Conservation (phyloP, 2,329 filamentous ascomycete genomes). For the Penicillium brevicompactum region DNA sequence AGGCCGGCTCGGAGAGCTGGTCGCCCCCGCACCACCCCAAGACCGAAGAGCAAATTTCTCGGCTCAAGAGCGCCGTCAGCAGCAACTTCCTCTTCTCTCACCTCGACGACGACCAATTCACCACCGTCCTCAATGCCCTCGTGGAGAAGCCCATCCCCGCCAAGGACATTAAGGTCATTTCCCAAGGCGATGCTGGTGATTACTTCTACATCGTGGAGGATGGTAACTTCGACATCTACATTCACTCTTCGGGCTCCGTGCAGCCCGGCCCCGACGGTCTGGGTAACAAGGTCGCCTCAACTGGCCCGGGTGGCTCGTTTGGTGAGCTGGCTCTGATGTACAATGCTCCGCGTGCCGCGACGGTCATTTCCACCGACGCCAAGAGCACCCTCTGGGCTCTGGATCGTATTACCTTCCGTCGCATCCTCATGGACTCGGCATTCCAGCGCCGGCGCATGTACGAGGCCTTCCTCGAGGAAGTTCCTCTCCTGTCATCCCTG, state of each 20-base stretch:
- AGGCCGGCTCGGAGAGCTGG: conserved; percentile 85
- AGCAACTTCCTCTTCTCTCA: conserved; percentile 94
- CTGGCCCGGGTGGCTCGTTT: conserved; percentile 88
- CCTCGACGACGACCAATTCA: conserved; percentile 88
- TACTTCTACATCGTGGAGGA: conserved; percentile 98
- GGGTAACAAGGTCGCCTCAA: conserved; percentile 78
- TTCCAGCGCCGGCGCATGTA: conserved; percentile 96
- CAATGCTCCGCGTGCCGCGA: conserved; percentile 93
- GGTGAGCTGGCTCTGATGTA: conserved; percentile 98
- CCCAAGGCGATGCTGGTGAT: conserved; percentile 92
- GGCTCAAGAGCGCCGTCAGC: conserved; percentile 78
- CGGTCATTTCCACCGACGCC: conserved; percentile 79
- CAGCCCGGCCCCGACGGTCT: conserved; percentile 81
- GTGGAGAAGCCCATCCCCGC: conserved; percentile 94
- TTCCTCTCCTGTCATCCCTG: conserved; percentile 78
- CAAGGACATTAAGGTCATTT: conserved; percentile 88
- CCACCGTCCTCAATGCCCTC: conserved; percentile 83
- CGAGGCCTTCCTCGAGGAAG: conserved; percentile 93
- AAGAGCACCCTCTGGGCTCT: conserved; percentile 87
- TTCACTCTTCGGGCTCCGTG: conserved; percentile 75
- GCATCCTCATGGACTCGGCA: conserved; percentile 96
- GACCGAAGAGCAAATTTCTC: conserved; percentile 74
- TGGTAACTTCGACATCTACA: conserved; percentile 86
- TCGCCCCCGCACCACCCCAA: conserved; percentile 83
- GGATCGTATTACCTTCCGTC: conserved; percentile 93